Percentiles rank a stretch among this genome's conserved stretches.
Evolutionary conservation across 148 eudicot species (phyloP).

Genomic region (Hydrangea macrophylla): DNA sequence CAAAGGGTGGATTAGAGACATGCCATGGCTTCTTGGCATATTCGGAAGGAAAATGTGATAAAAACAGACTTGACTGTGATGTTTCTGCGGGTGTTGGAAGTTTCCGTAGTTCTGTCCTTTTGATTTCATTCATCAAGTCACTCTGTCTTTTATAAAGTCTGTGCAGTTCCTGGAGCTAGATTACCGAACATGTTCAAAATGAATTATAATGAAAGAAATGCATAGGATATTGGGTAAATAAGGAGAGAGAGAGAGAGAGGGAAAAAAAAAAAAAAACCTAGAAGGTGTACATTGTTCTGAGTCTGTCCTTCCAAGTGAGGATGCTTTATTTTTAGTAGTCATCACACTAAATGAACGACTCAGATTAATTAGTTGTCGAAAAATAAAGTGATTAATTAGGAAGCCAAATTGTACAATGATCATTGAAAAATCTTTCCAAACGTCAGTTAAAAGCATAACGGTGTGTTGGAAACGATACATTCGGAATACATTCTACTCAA

Average conservation of each 20-base stretch:
- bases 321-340: neutral
- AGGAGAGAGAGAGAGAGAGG: too few relatives aligned
- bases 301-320: neutral
- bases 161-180: conserved; percentile 53
- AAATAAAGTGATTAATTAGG: neutral
- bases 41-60: conserved; percentile 10
- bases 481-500: too few relatives aligned
- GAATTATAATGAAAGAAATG: neutral
- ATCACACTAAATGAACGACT: neutral
- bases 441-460: neutral
- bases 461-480: too few relatives aligned
- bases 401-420: neutral
- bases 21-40: conserved; percentile 14
- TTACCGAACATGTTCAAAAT: neutral
- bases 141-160: conserved; percentile 43
- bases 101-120: conserved; percentile 17
- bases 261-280: neutral
- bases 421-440: neutral
- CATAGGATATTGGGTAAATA: neutral
- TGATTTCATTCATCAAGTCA: conserved; percentile 35
- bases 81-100: conserved; percentile 11
- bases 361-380: neutral
- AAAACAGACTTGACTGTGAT: conserved; percentile 10
- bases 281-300: neutral
- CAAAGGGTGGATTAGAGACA: conserved; percentile 13